These are phyloP conservation scores for Thelonectria rubi DNA, from an alignment of 2,329 filamentous ascomycete species.

Conservation along the genomic window DNA sequence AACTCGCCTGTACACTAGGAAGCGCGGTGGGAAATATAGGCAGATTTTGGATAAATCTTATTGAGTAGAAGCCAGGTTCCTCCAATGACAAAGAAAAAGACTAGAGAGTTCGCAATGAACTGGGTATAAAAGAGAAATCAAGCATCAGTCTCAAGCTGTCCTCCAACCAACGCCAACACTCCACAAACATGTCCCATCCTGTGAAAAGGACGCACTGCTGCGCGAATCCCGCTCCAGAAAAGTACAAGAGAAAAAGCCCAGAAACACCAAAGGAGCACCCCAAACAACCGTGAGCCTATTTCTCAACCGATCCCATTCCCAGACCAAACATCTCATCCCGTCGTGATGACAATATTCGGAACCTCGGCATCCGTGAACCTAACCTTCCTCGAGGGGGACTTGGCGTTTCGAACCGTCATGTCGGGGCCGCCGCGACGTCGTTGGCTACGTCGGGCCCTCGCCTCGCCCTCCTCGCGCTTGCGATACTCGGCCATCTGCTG, in stretches of 20 bases:
- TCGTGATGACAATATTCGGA: slow-evolving; percentile 44
- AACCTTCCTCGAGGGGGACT: slow-evolving; percentile 48
- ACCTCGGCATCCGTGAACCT: slow-evolving; percentile 53
- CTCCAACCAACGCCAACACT: slow-evolving; percentile 17
- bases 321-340: slow-evolving; percentile 37
- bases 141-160: slow-evolving; percentile 6
- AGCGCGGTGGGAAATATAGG: background rate
- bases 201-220: background rate
- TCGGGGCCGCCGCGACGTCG: slow-evolving; percentile 53
- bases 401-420: slow-evolving; percentile 38
- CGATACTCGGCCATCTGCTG: slow-evolving; percentile 71
- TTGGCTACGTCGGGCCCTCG: slow-evolving; percentile 63
- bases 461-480: slow-evolving; percentile 68
- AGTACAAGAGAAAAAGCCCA: background rate
- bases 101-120: slow-evolving; percentile 11
- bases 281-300: background rate
- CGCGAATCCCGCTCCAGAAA: background rate
- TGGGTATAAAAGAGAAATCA: slow-evolving; percentile 21
- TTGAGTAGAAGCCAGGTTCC: slow-evolving; percentile 9
- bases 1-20: slow-evolving; percentile 18
- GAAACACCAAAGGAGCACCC: background rate
- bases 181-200: slow-evolving; percentile 3
- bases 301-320: background rate
- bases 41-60: slow-evolving; percentile 7
- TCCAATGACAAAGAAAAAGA: slow-evolving; percentile 3